Evolutionary conservation across 208 protist species (phyloP).

Genomic region (Crithidia bombi): DNA sequence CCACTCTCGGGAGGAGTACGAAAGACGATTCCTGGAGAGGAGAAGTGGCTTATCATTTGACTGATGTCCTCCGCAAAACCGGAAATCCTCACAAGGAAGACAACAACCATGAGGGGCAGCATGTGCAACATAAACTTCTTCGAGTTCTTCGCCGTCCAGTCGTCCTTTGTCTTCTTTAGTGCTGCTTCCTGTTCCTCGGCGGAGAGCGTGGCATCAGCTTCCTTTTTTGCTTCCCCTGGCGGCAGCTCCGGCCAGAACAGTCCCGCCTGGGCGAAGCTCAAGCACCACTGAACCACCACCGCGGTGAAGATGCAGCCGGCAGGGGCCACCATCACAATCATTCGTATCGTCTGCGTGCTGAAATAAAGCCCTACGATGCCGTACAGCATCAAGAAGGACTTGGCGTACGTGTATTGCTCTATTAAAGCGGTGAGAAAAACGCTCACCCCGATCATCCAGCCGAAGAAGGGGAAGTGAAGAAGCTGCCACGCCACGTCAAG

Average conservation of each 20-base stretch:
- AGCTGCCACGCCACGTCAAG: not conserved
- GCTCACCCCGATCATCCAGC: not conserved
- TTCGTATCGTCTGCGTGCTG: conserved; percentile 47
- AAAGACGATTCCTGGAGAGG: not conserved
- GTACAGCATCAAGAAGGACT: conserved; percentile 52
- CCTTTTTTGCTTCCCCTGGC: not conserved
- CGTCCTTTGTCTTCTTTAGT: not conserved
- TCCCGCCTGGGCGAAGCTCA: conserved; percentile 14
- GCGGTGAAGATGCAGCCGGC: conserved; percentile 38
- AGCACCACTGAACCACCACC: conserved; percentile 20
- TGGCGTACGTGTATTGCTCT: conserved; percentile 7
- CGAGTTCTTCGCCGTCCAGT: conserved; percentile 9
- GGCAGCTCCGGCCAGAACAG: conserved; percentile 1
- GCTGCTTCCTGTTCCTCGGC: not conserved
- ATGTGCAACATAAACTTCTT: not conserved
- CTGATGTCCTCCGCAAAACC: conserved; percentile 3
- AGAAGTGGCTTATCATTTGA: not conserved
- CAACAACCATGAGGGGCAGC: conserved; percentile 1
- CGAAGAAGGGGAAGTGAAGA: not conserved
- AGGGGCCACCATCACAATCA: conserved; percentile 52
- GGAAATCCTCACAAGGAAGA: not conserved
- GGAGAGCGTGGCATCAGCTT: not conserved
- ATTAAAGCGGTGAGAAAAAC: not conserved
- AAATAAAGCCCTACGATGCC: conserved; percentile 55
- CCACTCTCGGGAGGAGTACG: no score